These are phyloP conservation scores for Rhizomucor miehei DNA, from an alignment of 371 early-diverging fungal genomes.

Conservation along the genomic window DNA sequence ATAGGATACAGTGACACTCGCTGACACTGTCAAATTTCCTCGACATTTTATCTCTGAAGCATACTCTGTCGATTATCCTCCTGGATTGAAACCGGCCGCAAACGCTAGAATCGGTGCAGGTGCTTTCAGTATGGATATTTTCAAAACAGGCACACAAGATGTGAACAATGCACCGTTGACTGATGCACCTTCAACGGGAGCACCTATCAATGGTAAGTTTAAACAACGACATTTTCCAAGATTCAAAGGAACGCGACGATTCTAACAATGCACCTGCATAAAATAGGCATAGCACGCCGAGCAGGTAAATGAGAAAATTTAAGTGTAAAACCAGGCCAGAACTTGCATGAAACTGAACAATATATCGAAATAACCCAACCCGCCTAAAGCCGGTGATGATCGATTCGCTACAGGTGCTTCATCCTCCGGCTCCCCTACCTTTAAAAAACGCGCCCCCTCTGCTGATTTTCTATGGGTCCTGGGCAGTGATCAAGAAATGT, in stretches of 20 bases:
- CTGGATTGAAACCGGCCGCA: constrained; percentile 21
- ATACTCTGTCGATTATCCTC: constrained; percentile 16
- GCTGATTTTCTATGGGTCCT: constrained; percentile 14
- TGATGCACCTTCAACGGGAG: neutral
- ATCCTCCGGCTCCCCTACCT: constrained; percentile 17
- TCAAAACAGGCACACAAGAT: constrained; percentile 13
- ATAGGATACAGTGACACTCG: constrained; percentile 29
- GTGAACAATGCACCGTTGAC: neutral
- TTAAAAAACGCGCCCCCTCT: constrained; percentile 17
- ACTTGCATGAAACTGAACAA: too few relatives aligned
- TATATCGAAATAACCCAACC: too few relatives aligned
- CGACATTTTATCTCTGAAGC: constrained; percentile 31
- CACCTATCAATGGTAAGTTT: too few relatives aligned
- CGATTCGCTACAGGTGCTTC: constrained; percentile 18
- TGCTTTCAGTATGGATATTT: constrained; percentile 20
- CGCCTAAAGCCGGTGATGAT: constrained; percentile 30
- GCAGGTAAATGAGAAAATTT: constrained; percentile 24
- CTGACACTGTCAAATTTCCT: constrained; percentile 4
- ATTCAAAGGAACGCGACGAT: too few relatives aligned
- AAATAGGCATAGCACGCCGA: constrained; percentile 6
- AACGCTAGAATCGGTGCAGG: constrained; percentile 30
- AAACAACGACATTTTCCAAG: too few relatives aligned
- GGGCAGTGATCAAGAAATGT: constrained; percentile 22
- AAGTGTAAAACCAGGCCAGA: too few relatives aligned
- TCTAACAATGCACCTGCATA: too few relatives aligned